Evolutionary conservation across 1,284 basidiomycete genomes (phyloP).

Genomic region (Irpex lacteus): DNA sequence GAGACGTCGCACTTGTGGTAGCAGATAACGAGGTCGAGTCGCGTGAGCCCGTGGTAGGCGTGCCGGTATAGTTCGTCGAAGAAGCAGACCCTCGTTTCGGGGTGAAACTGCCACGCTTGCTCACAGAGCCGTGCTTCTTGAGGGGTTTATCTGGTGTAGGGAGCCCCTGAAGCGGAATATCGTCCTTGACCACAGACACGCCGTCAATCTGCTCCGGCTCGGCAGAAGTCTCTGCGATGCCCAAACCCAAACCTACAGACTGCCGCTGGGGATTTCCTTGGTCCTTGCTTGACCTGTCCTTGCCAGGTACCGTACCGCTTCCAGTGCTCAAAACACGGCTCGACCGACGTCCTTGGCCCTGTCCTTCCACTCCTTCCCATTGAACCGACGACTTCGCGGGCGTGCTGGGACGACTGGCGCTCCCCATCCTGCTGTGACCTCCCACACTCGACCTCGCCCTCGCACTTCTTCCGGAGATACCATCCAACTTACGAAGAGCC

Average conservation of each 20-base stretch:
- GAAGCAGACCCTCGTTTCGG: conserved; percentile 86
- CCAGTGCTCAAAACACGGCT: conserved; percentile 46
- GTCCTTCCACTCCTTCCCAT: conserved; percentile 59
- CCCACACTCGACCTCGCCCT: conserved; percentile 58
- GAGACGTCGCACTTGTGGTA: conserved; percentile 73
- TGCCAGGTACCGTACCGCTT: conserved; percentile 28
- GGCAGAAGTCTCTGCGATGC: conserved; percentile 28
- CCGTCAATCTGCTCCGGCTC: conserved; percentile 38
- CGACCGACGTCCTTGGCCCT: conserved; percentile 35
- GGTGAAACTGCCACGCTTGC: conserved; percentile 67
- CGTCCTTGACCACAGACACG: neutral
- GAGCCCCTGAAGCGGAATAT: conserved; percentile 20
- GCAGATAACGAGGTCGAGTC: conserved; percentile 80
- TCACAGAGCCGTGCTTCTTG: conserved; percentile 55
- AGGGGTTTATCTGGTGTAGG: conserved; percentile 56
- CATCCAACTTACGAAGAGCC: conserved; percentile 91
- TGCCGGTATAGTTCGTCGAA: conserved; percentile 80
- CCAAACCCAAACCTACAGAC: conserved; percentile 38
- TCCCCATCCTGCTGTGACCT: conserved; percentile 57
- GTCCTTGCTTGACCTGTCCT: conserved; percentile 26
- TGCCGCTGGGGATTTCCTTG: conserved; percentile 25
- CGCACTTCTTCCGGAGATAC: conserved; percentile 74
- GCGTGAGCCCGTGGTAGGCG: conserved; percentile 72
- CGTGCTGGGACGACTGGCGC: conserved; percentile 73
- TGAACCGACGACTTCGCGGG: conserved; percentile 59